A percentile compares a stretch with the other conserved stretches of the same genome.
Evolutionary conservation across 352 stramenopile genomes (phyloP).

Genomic region (Globisporangium recalcitrans): DNA sequence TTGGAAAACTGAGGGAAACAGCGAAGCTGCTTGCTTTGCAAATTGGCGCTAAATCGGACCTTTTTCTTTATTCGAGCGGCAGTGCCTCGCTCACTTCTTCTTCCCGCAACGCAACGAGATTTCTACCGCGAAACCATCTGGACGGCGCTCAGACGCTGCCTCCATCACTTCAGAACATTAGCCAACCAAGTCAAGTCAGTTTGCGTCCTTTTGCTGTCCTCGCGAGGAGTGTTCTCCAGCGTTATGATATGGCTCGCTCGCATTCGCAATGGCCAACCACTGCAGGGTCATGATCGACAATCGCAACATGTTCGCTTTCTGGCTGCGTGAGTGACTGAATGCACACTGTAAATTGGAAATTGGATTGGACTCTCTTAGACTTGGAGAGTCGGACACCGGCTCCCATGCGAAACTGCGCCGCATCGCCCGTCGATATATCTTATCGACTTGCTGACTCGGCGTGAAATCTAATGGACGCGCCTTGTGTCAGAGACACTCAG

Average conservation of each 20-base stretch:
- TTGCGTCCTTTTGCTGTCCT: background rate
- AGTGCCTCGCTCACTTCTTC: background rate
- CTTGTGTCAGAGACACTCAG: background rate
- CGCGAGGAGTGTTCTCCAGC: background rate
- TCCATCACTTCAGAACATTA: conserved; percentile 9
- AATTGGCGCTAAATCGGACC: background rate
- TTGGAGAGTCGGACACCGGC: conserved; percentile 4
- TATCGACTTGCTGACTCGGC: background rate
- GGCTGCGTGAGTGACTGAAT: background rate
- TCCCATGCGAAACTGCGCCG: background rate
- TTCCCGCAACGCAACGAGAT: conserved; percentile 1
- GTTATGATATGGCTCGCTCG: conserved; percentile 3
- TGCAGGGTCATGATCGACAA: conserved; percentile 1
- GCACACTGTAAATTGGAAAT: background rate
- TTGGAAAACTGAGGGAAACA: background rate
- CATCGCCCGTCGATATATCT: background rate
- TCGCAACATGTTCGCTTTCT: background rate
- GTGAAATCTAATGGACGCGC: background rate
- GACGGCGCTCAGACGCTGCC: conserved; percentile 1
- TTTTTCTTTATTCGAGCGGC: conserved; percentile 9
- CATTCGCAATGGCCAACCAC: background rate
- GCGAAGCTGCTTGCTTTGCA: background rate
- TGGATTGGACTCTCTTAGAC: background rate
- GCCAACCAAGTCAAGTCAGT: conserved; percentile 5
- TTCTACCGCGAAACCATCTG: conserved; percentile 5